A percentile compares a stretch with the other conserved stretches of the same genome.
phyloP scores from a whole-genome alignment of 164 flowering plant species.

The Annona squamosa region DNA sequence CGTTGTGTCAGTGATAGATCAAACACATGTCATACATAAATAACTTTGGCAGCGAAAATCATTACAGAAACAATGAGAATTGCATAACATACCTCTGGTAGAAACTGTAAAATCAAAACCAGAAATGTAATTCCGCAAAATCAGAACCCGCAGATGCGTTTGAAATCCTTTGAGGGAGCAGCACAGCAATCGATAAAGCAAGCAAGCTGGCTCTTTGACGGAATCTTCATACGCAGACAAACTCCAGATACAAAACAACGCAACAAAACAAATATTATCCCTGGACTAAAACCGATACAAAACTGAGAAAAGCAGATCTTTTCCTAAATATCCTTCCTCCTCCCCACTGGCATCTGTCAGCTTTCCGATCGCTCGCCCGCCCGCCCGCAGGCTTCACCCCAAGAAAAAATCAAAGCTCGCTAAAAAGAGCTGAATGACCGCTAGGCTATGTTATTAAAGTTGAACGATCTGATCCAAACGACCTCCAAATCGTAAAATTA shows the following conservation, averaged over 20 bases:
- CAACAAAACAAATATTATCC: too few species aligned
- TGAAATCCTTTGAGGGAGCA: slow-evolving; percentile 5
- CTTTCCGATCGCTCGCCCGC: too few species aligned
- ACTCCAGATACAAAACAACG: background rate
- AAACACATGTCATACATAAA: background rate
- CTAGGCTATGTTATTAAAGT: too few species aligned
- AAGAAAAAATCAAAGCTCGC: too few species aligned
- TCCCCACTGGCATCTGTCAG: background rate
- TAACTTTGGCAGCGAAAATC: background rate
- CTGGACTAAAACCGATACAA: too few species aligned
- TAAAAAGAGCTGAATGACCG: too few species aligned
- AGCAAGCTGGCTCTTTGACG: slow-evolving; percentile 13
- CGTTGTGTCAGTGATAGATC: background rate
- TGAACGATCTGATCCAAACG: too few species aligned
- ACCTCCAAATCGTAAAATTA: too few species aligned
- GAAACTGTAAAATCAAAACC: background rate
- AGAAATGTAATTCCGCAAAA: too few species aligned
- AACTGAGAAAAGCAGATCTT: background rate
- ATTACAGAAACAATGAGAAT: slow-evolving; percentile 1
- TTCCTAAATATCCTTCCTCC: slow-evolving; percentile 4
- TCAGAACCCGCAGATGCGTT: too few species aligned
- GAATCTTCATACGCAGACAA: slow-evolving; percentile 9
- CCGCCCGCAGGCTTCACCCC: too few species aligned
- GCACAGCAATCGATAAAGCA: background rate
- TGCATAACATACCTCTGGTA: too few species aligned